These are phyloP conservation scores for Naumovozyma castellii DNA, from an alignment of 805 yeast genomes.

Conservation along the genomic window DNA sequence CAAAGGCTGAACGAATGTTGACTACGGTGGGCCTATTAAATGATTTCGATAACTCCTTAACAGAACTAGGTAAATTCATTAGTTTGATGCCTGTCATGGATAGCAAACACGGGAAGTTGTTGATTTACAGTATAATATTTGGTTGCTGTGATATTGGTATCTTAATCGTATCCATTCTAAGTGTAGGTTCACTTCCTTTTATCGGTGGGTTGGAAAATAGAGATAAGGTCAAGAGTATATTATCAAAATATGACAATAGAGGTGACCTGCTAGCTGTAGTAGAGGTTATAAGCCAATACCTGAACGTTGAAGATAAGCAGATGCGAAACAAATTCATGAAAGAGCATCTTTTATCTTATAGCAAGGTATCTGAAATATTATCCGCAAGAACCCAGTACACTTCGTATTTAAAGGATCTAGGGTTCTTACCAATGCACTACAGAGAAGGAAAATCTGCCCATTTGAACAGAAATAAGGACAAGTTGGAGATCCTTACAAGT, in stretches of 20 bases:
- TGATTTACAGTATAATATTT: conserved; percentile 72
- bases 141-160: conserved; percentile 71
- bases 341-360: conserved; percentile 52
- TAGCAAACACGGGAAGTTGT: conserved; percentile 71
- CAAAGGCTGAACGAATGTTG: conserved; percentile 38
- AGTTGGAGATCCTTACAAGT: conserved; percentile 47
- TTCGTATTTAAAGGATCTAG: conserved; percentile 65
- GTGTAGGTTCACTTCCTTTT: conserved; percentile 64
- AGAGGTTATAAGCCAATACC: conserved; percentile 50
- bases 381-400: conserved; percentile 64
- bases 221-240: conserved; percentile 47
- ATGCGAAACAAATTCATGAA: conserved; percentile 38
- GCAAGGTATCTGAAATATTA: conserved; percentile 58
- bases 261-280: conserved; percentile 74
- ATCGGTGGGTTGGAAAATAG: conserved; percentile 51
- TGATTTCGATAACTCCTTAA: conserved; percentile 37
- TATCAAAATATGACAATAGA: conserved; percentile 23
- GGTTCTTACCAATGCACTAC: conserved; percentile 56
- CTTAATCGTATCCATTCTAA: conserved; percentile 69
- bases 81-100: conserved; percentile 78
- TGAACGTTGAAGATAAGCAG: conserved; percentile 14
- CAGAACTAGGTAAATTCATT: conserved; percentile 71
- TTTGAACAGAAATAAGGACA: conserved; percentile 44
- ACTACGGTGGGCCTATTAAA: conserved; percentile 66
- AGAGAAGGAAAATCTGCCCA: conserved; percentile 19